phyloP scores from a whole-genome alignment of 2,329 filamentous ascomycete species.

The Alternaria panax region DNA sequence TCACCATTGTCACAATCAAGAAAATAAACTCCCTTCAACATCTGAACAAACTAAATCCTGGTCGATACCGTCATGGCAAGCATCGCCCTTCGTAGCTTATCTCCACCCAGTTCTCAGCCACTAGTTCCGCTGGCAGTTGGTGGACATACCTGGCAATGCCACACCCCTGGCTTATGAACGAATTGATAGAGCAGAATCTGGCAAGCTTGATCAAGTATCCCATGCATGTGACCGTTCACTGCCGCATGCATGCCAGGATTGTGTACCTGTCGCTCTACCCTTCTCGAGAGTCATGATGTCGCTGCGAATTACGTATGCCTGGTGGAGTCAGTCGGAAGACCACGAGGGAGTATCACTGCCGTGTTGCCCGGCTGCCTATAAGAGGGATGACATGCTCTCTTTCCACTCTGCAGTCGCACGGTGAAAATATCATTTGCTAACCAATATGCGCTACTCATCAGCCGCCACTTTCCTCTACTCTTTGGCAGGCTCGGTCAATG shows the following conservation, averaged over 20 bases:
- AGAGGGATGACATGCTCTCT: too few species aligned
- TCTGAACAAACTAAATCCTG: not conserved
- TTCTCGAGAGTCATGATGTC: constrained; percentile 6
- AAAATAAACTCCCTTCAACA: not conserved
- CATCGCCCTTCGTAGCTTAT: not conserved
- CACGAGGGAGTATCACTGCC: not conserved
- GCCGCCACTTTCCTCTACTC: not conserved
- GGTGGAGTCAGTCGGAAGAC: not conserved
- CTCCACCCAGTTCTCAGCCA: not conserved
- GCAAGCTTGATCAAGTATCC: not conserved
- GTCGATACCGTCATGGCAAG: not conserved
- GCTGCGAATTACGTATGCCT: not conserved
- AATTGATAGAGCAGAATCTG: not conserved
- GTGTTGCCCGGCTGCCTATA: not conserved
- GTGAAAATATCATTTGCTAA: too few species aligned
- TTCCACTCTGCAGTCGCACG: too few species aligned
- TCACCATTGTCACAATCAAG: not conserved
- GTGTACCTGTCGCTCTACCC: not conserved
- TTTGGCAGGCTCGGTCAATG: constrained; percentile 9
- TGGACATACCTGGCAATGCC: not conserved
- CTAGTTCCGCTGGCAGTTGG: not conserved
- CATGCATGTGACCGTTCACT: not conserved
- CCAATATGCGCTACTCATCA: constrained; percentile 6
- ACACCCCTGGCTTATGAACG: not conserved
- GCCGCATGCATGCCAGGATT: not conserved